Evolutionary conservation across 2,329 filamentous ascomycete species (phyloP).

Genomic region (Calonectria montana): DNA sequence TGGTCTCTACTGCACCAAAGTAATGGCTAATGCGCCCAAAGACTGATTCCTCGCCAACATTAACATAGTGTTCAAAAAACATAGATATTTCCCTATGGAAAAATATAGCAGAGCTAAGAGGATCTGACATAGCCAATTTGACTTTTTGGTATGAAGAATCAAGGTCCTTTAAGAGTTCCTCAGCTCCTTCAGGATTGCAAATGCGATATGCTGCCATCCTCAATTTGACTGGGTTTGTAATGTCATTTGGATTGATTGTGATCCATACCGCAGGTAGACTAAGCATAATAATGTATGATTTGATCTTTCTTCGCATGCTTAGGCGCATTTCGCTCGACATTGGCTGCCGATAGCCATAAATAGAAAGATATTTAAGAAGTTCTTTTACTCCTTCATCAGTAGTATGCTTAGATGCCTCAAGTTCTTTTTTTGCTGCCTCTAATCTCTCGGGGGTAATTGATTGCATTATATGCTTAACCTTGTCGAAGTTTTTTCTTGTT

Average conservation of each 20-base stretch:
- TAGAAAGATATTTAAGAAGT: conserved; percentile 5
- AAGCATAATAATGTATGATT: conserved; percentile 11
- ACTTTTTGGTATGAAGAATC: conserved; percentile 10
- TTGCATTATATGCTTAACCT: not conserved
- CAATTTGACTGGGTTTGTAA: conserved; percentile 9
- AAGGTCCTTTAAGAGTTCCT: not conserved
- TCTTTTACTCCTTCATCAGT: conserved; percentile 8
- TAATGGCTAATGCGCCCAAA: not conserved
- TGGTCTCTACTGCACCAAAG: not conserved
- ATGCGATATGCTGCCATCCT: not conserved
- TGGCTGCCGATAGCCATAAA: conserved; percentile 2
- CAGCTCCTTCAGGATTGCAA: not conserved
- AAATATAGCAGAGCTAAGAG: conserved; percentile 11
- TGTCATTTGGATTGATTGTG: conserved; percentile 24
- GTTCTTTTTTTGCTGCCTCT: not conserved
- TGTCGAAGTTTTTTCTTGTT: not conserved
- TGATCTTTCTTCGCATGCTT: conserved; percentile 12
- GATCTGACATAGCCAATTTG: conserved; percentile 1
- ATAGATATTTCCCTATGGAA: not conserved
- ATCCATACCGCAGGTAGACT: conserved; percentile 19
- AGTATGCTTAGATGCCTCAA: conserved; percentile 4
- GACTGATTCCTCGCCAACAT: not conserved
- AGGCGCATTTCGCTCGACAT: conserved; percentile 9
- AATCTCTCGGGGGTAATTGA: not conserved
- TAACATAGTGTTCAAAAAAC: not conserved